phyloP scores from a whole-genome alignment of 2,329 filamentous ascomycete species.

The Phyllosticta capitalensis region DNA sequence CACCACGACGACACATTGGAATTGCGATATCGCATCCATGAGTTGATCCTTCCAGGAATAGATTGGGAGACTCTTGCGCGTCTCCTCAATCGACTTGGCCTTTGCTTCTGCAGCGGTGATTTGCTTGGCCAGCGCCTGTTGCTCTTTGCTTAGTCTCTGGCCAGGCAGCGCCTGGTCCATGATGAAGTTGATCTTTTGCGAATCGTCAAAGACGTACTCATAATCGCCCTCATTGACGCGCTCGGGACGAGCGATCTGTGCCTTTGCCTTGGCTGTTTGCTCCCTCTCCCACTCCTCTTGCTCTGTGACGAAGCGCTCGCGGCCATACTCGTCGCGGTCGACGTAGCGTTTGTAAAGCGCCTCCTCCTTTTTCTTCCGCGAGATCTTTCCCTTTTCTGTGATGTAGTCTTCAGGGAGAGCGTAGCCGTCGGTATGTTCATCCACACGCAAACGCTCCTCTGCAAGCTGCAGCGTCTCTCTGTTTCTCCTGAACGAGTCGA shows the following conservation, averaged over 20 bases:
- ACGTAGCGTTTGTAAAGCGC: conserved; percentile 86
- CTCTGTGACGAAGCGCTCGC: conserved; percentile 85
- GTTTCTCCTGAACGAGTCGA: conserved; percentile 81
- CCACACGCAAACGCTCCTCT: conserved; percentile 76
- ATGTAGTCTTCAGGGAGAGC: conserved; percentile 91
- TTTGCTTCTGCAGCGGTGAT: conserved; percentile 84
- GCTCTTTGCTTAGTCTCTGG: conserved; percentile 68
- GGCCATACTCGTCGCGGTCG: conserved; percentile 75
- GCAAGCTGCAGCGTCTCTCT: conserved; percentile 66
- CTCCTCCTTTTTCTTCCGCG: conserved; percentile 77
- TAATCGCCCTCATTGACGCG: conserved; percentile 74
- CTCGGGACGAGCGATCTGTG: conserved; percentile 68
- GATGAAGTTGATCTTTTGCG: conserved; percentile 78
- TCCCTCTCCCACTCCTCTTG: conserved; percentile 95
- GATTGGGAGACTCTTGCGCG: conserved; percentile 80
- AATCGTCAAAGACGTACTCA: conserved; percentile 85
- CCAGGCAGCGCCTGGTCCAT: conserved; percentile 64
- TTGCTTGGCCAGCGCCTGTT: conserved; percentile 67
- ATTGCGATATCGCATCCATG: conserved; percentile 72
- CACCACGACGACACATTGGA: conserved; percentile 84
- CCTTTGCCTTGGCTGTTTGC: conserved; percentile 77
- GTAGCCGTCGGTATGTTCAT: conserved; percentile 89
- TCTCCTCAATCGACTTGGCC: conserved; percentile 81
- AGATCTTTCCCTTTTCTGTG: conserved; percentile 83
- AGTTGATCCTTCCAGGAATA: conserved; percentile 82